These are phyloP conservation scores for Populus euphratica DNA, from an alignment of 345 rosid species.

Conservation along the genomic window DNA sequence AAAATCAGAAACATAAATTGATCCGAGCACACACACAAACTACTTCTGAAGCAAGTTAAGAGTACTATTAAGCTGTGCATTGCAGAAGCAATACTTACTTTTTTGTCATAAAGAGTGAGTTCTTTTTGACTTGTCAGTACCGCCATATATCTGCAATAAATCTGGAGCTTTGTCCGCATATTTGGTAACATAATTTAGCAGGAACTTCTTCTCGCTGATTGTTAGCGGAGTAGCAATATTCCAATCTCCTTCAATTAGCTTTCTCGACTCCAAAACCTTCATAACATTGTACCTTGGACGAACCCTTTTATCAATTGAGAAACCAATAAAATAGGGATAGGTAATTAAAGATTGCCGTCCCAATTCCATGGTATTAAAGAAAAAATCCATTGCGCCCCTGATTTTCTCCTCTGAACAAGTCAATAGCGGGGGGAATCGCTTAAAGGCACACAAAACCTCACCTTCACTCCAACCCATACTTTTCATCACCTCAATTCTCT, in stretches of 20 bases:
- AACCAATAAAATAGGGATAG: slow-evolving; percentile 14
- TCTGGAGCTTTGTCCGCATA: slow-evolving; percentile 9
- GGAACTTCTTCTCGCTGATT: slow-evolving; percentile 14
- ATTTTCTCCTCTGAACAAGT: slow-evolving; percentile 18
- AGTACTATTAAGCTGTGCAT: neutral
- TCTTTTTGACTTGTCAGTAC: neutral
- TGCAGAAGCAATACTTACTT: neutral
- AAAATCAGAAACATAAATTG: no score
- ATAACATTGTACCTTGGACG: slow-evolving; percentile 21
- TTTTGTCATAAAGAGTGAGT: neutral
- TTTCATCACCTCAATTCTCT: slow-evolving; percentile 21
- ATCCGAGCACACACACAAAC: no score
- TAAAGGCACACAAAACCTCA: slow-evolving; percentile 17
- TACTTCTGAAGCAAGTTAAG: no score
- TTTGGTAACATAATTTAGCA: slow-evolving; percentile 13
- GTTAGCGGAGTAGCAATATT: neutral
- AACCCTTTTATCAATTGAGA: slow-evolving; percentile 17
- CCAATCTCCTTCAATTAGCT: slow-evolving; percentile 11
- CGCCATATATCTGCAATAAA: slow-evolving; percentile 10
- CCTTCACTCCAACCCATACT: slow-evolving; percentile 32
- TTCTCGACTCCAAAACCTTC: slow-evolving; percentile 21
- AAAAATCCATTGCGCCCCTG: slow-evolving; percentile 13
- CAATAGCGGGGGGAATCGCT: neutral
- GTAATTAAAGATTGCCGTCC: neutral
- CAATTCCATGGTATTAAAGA: slow-evolving; percentile 12